These are phyloP conservation scores for Massospora cicadina DNA, from an alignment of 371 early-diverging fungal species.

Conservation along the genomic window DNA sequence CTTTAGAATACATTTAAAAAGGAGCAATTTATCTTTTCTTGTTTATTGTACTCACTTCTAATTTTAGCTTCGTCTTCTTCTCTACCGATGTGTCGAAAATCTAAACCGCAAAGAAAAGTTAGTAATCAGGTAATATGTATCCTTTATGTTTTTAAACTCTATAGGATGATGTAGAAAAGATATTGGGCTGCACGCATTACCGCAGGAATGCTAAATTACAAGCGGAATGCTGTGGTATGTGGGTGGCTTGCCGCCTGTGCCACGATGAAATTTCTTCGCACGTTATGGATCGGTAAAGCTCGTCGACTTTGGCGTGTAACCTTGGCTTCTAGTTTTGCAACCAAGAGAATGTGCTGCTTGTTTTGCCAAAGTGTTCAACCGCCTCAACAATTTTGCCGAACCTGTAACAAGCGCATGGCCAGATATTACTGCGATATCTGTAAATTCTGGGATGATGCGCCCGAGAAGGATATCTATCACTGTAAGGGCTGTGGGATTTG, in stretches of 20 bases:
- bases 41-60: no score
- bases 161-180: slow-evolving; percentile 27
- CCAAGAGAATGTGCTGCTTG: slow-evolving; percentile 67
- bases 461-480: slow-evolving; percentile 69
- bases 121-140: background rate
- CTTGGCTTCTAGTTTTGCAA: background rate
- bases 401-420: slow-evolving; percentile 45
- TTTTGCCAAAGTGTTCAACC: slow-evolving; percentile 66
- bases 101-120: no score
- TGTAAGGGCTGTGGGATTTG: slow-evolving; percentile 89
- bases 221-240: slow-evolving; percentile 80
- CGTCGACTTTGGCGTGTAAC: background rate
- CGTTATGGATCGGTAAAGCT: slow-evolving; percentile 54
- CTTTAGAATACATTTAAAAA: no score
- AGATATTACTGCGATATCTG: slow-evolving; percentile 84
- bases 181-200: slow-evolving; percentile 88
- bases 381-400: slow-evolving; percentile 49
- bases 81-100: no score
- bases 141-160: background rate
- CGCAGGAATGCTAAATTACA: slow-evolving; percentile 66
- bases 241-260: slow-evolving; percentile 88
- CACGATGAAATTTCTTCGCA: slow-evolving; percentile 84
- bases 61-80: no score
- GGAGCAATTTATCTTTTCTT: no score
- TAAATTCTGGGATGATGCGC: slow-evolving; percentile 84